Evolutionary conservation across 768 basidiomycete genomes (phyloP).

Genomic region (Mycena galericulata): DNA sequence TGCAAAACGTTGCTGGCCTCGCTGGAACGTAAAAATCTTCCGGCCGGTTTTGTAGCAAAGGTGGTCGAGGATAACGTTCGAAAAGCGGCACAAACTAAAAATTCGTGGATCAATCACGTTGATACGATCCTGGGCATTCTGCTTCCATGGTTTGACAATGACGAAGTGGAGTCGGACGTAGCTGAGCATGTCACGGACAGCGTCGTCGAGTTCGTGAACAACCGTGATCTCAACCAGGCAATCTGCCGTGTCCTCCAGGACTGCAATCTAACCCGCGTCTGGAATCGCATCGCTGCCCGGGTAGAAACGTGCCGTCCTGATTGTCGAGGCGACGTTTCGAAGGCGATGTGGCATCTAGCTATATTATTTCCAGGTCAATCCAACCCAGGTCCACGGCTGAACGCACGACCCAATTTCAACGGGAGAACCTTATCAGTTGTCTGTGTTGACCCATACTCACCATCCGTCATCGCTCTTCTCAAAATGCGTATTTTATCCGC

Average conservation of each 20-base stretch:
- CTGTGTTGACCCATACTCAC: conserved; percentile 17
- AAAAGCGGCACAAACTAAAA: conserved; percentile 14
- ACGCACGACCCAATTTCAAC: conserved; percentile 22
- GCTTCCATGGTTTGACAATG: conserved; percentile 29
- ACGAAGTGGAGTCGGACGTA: neutral
- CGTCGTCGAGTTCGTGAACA: conserved; percentile 30
- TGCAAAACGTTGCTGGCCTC: conserved; percentile 15
- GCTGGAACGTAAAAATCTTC: conserved; percentile 20
- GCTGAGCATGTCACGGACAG: conserved; percentile 21
- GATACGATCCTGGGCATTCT: conserved; percentile 29
- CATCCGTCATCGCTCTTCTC: conserved; percentile 28
- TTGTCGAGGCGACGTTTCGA: conserved; percentile 14
- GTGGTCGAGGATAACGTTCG: conserved; percentile 21
- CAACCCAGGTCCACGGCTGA: conserved; percentile 3
- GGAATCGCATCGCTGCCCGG: conserved; percentile 23
- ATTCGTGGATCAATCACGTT: conserved; percentile 17
- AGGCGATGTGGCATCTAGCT: conserved; percentile 31
- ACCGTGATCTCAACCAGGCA: conserved; percentile 22
- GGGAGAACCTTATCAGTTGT: conserved; percentile 16
- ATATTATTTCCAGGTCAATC: conserved; percentile 28
- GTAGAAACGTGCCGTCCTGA: conserved; percentile 26
- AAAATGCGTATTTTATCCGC: conserved; percentile 26
- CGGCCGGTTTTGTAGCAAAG: conserved; percentile 9
- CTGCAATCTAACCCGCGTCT: conserved; percentile 28
- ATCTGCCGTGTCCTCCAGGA: conserved; percentile 29